Percentiles rank a stretch among this genome's conserved stretches.
Evolutionary conservation across 1,284 basidiomycete species (phyloP).

Genomic region (Tausonia pullulans): DNA sequence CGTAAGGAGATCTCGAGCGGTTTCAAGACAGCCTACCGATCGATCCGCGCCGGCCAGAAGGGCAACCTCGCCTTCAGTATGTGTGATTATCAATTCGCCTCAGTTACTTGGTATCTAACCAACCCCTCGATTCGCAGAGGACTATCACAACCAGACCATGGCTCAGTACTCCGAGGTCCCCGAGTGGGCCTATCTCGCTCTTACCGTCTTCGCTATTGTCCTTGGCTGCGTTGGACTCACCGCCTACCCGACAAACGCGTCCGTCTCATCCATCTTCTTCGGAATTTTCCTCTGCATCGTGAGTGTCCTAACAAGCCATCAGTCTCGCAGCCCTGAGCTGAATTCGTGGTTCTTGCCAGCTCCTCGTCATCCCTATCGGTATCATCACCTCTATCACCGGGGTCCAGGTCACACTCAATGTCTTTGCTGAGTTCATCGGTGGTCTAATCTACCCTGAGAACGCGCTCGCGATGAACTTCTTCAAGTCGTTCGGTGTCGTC

Average conservation of each 20-base stretch:
- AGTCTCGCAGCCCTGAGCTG: not conserved
- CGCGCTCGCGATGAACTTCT: constrained; percentile 39
- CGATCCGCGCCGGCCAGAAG: constrained; percentile 19
- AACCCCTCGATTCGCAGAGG: constrained; percentile 8
- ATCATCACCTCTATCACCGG: constrained; percentile 19
- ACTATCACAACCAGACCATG: constrained; percentile 32
- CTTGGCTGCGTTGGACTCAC: constrained; percentile 13
- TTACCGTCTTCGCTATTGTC: constrained; percentile 16
- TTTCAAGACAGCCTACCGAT: constrained; percentile 26
- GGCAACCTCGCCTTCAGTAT: constrained; percentile 19
- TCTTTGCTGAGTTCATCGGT: constrained; percentile 25
- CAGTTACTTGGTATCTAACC: no score
- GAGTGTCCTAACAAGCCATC: no score
- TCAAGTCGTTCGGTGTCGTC: constrained; percentile 30
- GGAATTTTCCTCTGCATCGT: constrained; percentile 24
- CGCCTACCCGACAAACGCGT: constrained; percentile 25
- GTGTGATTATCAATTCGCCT: no score
- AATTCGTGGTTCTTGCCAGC: constrained; percentile 3
- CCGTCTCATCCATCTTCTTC: constrained; percentile 22
- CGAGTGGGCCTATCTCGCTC: constrained; percentile 28
- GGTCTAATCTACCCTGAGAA: constrained; percentile 23
- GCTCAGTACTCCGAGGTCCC: constrained; percentile 46
- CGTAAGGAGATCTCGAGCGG: constrained; percentile 33
- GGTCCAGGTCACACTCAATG: constrained; percentile 21
- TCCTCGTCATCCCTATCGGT: constrained; percentile 23